These are phyloP conservation scores for Kodamaea derodonti DNA, from an alignment of 1,139 yeast genomes.

Conservation along the genomic window DNA sequence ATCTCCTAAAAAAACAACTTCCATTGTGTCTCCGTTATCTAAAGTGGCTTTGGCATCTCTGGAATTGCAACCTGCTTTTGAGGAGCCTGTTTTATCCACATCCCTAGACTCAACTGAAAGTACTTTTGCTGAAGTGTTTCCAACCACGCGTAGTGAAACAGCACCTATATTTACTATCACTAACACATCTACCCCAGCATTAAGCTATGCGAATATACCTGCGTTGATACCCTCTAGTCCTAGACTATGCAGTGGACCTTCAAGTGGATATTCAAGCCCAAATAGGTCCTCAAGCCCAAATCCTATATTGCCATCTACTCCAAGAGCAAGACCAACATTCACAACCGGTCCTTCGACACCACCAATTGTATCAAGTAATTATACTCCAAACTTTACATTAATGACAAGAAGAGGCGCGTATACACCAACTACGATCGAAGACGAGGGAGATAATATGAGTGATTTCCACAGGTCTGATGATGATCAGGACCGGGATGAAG, in stretches of 20 bases:
- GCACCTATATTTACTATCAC: neutral
- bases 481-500: slow-evolving; percentile 22
- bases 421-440: slow-evolving; percentile 13
- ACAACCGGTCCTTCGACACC: neutral
- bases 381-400: slow-evolving; percentile 6
- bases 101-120: neutral
- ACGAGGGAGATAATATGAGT: slow-evolving; percentile 30
- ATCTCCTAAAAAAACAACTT: neutral
- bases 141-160: neutral
- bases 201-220: neutral
- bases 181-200: neutral
- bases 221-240: neutral
- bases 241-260: neutral
- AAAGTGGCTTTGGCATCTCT: neutral
- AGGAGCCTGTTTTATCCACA: neutral
- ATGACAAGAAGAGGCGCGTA: slow-evolving; percentile 5
- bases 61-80: too few relatives aligned
- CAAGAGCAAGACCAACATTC: neutral
- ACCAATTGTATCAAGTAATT: neutral
- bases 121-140: neutral
- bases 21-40: neutral
- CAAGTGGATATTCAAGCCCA: neutral
- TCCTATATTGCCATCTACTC: neutral
- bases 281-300: neutral
- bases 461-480: slow-evolving; percentile 37